phyloP scores from a whole-genome alignment of 768 basidiomycete genomes.

The Panaeolus cyanescens region DNA sequence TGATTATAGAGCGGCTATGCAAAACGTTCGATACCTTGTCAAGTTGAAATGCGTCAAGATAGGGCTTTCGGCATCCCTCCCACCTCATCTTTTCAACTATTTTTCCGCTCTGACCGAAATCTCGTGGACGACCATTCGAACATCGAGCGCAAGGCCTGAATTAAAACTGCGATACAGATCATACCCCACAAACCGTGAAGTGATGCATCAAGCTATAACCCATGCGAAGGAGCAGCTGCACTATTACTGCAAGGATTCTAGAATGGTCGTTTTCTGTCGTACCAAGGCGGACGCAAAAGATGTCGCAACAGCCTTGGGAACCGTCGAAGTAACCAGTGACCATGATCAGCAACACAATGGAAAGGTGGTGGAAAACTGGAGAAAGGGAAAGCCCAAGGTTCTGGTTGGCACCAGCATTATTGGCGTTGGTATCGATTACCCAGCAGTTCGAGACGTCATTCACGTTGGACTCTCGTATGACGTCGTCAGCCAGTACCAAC shows the following conservation, averaged over 20 bases:
- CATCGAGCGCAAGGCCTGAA: constrained; percentile 4
- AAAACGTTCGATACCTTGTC: not conserved
- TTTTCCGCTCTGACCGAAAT: constrained; percentile 1
- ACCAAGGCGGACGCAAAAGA: not conserved
- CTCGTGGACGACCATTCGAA: constrained; percentile 2
- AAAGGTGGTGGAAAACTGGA: not conserved
- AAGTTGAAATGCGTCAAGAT: not conserved
- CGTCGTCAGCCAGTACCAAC: constrained; percentile 12
- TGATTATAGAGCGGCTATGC: not conserved
- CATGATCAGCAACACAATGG: not conserved
- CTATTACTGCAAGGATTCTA: not conserved
- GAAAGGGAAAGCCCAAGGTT: not conserved
- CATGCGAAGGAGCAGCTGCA: not conserved
- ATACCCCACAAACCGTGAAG: not conserved
- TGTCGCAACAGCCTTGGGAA: not conserved
- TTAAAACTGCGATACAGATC: not conserved
- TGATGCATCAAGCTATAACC: not conserved
- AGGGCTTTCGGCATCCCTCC: not conserved
- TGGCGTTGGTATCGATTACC: constrained; percentile 12
- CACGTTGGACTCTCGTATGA: constrained; percentile 6
- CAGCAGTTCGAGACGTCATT: constrained; percentile 7
- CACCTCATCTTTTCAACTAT: not conserved
- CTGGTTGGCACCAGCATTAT: constrained; percentile 9
- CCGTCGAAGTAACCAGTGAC: no score
- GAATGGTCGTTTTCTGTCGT: constrained; percentile 9